Percentiles rank a stretch among this genome's conserved stretches.
Conservation (phyloP, 257 asterid genomes). For the Thymus mandschuricus region DNA sequence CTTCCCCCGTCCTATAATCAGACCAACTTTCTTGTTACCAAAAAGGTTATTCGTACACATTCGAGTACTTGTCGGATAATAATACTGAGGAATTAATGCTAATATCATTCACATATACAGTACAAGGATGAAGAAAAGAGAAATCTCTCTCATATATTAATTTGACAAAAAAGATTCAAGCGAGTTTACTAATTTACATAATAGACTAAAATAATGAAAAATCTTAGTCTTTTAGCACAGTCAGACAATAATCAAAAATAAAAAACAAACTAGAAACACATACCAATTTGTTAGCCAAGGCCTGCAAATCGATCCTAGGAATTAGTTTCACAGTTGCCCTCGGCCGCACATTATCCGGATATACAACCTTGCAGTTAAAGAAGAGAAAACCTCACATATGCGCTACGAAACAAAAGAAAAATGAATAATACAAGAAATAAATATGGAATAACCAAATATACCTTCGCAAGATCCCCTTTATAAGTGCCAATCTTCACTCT, state of each 20-base stretch:
- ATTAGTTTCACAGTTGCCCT: constrained; percentile 82
- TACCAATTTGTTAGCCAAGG: constrained; percentile 82
- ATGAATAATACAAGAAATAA: neutral
- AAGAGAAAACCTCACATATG: constrained; percentile 20
- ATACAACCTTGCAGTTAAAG: constrained; percentile 62
- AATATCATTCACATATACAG: constrained; percentile 8
- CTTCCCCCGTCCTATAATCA: constrained; percentile 88
- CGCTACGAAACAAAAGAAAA: neutral
- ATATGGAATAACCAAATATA: constrained; percentile 23
- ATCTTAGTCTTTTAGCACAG: neutral
- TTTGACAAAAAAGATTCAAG: too few species aligned
- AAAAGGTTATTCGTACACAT: constrained; percentile 1
- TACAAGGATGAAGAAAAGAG: neutral
- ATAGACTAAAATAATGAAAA: too few species aligned
- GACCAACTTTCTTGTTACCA: constrained; percentile 18
- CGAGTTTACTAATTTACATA: too few species aligned
- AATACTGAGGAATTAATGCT: neutral
- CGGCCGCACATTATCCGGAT: constrained; percentile 87
- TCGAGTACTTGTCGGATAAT: constrained; percentile 15
- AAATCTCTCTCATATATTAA: too few species aligned
- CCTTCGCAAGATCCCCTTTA: constrained; percentile 96
- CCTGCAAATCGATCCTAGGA: constrained; percentile 92
- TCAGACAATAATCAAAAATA: constrained; percentile 9
- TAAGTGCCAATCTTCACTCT: constrained; percentile 88
- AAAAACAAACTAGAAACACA: constrained; percentile 24